These are phyloP conservation scores for Marsdenia floribunda DNA, from an alignment of 257 asterid species.

Conservation along the genomic window DNA sequence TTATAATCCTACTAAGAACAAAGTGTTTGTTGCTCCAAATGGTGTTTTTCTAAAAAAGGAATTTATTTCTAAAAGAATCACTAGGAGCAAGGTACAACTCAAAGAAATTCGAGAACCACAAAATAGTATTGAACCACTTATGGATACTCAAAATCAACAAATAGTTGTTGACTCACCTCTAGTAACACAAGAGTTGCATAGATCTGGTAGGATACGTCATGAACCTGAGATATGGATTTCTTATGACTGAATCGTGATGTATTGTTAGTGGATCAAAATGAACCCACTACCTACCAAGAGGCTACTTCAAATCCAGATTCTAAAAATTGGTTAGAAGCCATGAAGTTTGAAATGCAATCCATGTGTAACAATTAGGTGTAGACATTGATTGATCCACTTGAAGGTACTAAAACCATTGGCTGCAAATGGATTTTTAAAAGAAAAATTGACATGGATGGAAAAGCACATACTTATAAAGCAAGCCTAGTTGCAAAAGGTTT, in stretches of 20 bases:
- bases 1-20: too few relatives aligned
- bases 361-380: constrained; percentile 2
- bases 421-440: constrained; percentile 3
- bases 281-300: neutral
- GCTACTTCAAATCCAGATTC: neutral
- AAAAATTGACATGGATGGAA: neutral
- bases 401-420: neutral
- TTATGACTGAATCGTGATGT: neutral
- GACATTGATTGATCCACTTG: constrained; percentile 1
- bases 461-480: neutral
- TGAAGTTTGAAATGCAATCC: constrained; percentile 3
- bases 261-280: neutral
- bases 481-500: neutral
- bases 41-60: too few relatives aligned
- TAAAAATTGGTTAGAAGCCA: neutral
- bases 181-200: neutral
- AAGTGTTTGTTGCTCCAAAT: too few relatives aligned
- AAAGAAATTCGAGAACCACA: too few relatives aligned
- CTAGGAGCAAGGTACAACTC: too few relatives aligned
- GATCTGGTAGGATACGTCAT: neutral
- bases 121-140: too few relatives aligned
- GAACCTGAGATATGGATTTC: neutral
- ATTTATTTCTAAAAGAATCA: too few relatives aligned
- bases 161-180: too few relatives aligned
- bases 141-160: too few relatives aligned